These are phyloP conservation scores for Blastomyces silverae DNA, from an alignment of 2,329 filamentous ascomycete species.

Conservation along the genomic window DNA sequence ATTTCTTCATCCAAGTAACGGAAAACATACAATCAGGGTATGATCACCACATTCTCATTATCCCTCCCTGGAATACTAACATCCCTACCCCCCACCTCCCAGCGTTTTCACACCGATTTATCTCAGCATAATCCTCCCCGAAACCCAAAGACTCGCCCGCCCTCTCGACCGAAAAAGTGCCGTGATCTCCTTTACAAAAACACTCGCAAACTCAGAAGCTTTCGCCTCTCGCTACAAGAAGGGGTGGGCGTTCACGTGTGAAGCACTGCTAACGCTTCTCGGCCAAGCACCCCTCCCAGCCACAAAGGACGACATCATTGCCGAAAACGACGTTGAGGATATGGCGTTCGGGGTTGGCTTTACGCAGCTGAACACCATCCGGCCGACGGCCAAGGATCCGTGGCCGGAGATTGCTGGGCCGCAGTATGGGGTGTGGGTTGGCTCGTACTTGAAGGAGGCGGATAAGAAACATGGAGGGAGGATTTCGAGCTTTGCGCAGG, in stretches of 20 bases:
- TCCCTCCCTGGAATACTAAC: conserved; percentile 2
- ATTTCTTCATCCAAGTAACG: conserved; percentile 83
- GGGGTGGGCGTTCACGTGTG: conserved; percentile 86
- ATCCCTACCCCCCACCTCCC: background rate
- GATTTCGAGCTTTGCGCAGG: conserved; percentile 63
- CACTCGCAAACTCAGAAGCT: conserved; percentile 73
- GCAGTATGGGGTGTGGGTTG: conserved; percentile 75
- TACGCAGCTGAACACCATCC: conserved; percentile 87
- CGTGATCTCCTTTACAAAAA: conserved; percentile 88
- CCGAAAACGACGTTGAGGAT: conserved; percentile 89
- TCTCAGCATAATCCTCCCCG: conserved; percentile 74
- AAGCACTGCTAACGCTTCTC: conserved; percentile 79
- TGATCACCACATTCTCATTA: conserved; percentile 24
- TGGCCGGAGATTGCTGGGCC: conserved; percentile 80
- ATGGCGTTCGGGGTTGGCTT: conserved; percentile 92
- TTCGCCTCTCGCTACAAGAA: conserved; percentile 78
- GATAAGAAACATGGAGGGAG: conserved; percentile 66
- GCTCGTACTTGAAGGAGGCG: conserved; percentile 67
- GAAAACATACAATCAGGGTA: conserved; percentile 68
- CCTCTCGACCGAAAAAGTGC: conserved; percentile 89
- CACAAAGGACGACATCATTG: conserved; percentile 66
- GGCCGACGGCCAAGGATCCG: conserved; percentile 64
- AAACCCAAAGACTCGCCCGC: conserved; percentile 79
- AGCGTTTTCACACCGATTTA: conserved; percentile 70
- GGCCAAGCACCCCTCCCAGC: conserved; percentile 76